These are phyloP conservation scores for Monilinia aucupariae DNA, from an alignment of 2,329 filamentous ascomycete genomes.

Conservation along the genomic window DNA sequence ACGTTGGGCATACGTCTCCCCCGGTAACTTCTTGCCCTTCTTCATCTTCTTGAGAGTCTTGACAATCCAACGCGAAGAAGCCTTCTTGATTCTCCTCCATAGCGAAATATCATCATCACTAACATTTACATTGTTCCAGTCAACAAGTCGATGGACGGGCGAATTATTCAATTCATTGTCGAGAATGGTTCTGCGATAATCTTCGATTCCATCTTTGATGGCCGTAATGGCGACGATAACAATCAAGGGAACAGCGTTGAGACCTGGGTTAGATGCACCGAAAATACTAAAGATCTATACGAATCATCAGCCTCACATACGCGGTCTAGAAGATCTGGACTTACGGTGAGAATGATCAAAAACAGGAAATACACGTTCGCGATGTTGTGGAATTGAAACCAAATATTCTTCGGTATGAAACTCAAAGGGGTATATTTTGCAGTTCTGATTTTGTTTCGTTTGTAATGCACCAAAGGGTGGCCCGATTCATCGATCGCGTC, in stretches of 20 bases:
- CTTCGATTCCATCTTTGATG: conserved; percentile 92
- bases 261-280: conserved; percentile 80
- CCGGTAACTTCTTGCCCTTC: conserved; percentile 42
- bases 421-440: conserved; percentile 95
- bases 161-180: conserved; percentile 96
- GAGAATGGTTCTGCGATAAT: conserved; percentile 84
- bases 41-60: conserved; percentile 44
- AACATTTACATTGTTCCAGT: conserved; percentile 92
- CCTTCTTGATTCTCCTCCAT: conserved; percentile 91
- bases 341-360: conserved; percentile 86
- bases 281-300: conserved; percentile 91
- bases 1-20: conserved; percentile 23
- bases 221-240: conserved; percentile 85
- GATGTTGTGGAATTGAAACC: conserved; percentile 97
- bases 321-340: conserved; percentile 37
- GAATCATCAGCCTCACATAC: conserved; percentile 27
- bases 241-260: conserved; percentile 87
- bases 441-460: conserved; percentile 94
- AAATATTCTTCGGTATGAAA: conserved; percentile 94
- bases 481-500: conserved; percentile 77
- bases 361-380: conserved; percentile 99
- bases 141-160: conserved; percentile 79
- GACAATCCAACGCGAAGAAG: conserved; percentile 45
- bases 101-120: conserved; percentile 76
- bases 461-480: conserved; percentile 61